Conservation (phyloP, 2,329 filamentous ascomycete species). For the Paecilomyces fulvus region DNA sequence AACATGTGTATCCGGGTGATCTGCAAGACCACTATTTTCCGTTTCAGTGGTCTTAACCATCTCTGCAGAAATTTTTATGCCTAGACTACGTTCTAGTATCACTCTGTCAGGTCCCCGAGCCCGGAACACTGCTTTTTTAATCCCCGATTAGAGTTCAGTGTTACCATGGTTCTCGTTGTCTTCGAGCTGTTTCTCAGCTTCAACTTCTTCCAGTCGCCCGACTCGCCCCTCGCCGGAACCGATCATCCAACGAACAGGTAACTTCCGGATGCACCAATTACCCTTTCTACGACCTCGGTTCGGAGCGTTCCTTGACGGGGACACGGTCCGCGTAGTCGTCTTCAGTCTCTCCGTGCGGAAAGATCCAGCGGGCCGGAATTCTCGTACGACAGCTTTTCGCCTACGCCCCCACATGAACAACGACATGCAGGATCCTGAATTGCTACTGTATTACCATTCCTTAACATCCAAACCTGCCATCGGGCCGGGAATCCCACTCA, state of each 20-base stretch:
- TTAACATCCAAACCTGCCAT: background rate
- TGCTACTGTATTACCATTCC: background rate
- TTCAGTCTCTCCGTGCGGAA: background rate
- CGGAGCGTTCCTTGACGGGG: background rate
- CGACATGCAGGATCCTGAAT: slow-evolving; percentile 1
- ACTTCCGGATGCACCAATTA: background rate
- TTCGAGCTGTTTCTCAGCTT: background rate
- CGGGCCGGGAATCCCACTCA: background rate
- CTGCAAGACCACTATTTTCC: background rate
- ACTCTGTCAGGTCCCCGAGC: background rate
- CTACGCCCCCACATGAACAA: background rate
- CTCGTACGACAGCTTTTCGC: background rate
- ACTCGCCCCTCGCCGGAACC: background rate
- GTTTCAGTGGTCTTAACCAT: too few relatives aligned
- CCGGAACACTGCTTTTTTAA: background rate
- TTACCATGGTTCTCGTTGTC: background rate
- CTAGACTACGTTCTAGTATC: too few relatives aligned
- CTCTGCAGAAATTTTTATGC: too few relatives aligned
- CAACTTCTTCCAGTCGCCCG: background rate
- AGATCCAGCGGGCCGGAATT: background rate
- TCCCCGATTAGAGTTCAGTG: background rate
- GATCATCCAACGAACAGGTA: background rate
- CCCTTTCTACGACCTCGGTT: background rate
- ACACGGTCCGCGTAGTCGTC: background rate
- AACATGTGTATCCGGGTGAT: background rate